Evolutionary conservation across 345 rosid genomes (phyloP).

Genomic region (Microcos paniculata): DNA sequence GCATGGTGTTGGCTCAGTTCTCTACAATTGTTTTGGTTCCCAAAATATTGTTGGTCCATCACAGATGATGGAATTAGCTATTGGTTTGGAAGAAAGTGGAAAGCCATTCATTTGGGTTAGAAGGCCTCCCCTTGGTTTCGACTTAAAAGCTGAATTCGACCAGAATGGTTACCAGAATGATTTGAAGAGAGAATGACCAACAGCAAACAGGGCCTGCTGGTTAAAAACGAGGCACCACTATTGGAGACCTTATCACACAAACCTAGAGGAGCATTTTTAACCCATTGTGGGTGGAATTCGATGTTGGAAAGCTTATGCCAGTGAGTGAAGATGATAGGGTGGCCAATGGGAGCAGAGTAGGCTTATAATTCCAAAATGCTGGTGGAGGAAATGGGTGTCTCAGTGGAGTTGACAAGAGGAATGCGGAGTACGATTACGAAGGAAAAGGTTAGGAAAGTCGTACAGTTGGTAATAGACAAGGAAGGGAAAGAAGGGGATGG

Average conservation of each 20-base stretch:
- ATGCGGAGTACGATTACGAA: slow-evolving; percentile 7
- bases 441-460: slow-evolving; percentile 31
- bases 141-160: slow-evolving; percentile 33
- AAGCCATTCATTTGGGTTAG: slow-evolving; percentile 51
- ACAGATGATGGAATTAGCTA: slow-evolving; percentile 49
- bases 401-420: slow-evolving; percentile 47
- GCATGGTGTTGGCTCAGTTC: slow-evolving; percentile 31
- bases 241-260: slow-evolving; percentile 43
- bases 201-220: slow-evolving; percentile 34
- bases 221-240: slow-evolving; percentile 51
- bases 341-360: slow-evolving; percentile 59
- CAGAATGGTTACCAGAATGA: slow-evolving; percentile 51
- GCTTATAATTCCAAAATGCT: slow-evolving; percentile 47
- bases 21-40: slow-evolving; percentile 51
- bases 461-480: slow-evolving; percentile 35
- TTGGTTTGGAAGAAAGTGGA: slow-evolving; percentile 39
- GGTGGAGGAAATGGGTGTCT: slow-evolving; percentile 51
- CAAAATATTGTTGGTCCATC: slow-evolving; percentile 41
- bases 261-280: slow-evolving; percentile 46
- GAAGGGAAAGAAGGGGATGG: slow-evolving; percentile 37
- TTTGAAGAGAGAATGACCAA: slow-evolving; percentile 29
- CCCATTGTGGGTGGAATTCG: slow-evolving; percentile 66
- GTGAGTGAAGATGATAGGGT: slow-evolving; percentile 51
- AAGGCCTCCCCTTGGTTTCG: slow-evolving; percentile 48
- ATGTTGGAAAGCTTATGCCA: slow-evolving; percentile 53